Evolutionary conservation across 208 protist genomes (phyloP).

Genomic region (Trypanosoma avium): DNA sequence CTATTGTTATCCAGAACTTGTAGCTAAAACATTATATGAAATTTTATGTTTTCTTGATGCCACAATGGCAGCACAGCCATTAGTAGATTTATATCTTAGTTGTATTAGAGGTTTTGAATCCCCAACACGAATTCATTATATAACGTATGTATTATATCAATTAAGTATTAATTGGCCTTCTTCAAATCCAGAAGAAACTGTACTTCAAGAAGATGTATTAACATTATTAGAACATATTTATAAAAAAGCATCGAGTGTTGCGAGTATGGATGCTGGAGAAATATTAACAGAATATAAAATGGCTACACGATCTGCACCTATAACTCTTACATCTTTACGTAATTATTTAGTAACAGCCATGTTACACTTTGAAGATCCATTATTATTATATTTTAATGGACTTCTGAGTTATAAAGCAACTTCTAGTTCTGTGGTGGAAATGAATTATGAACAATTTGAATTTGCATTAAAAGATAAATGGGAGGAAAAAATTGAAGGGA

Average conservation of each 20-base stretch:
- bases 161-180: conserved; percentile 86
- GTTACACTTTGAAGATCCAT: conserved; percentile 80
- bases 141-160: conserved; percentile 77
- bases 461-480: conserved; percentile 52
- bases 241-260: conserved; percentile 44
- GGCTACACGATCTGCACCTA: conserved; percentile 64
- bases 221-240: conserved; percentile 84
- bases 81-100: conserved; percentile 73
- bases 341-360: conserved; percentile 67
- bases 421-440: conserved; percentile 39
- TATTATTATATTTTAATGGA: conserved; percentile 77
- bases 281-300: conserved; percentile 78
- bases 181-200: conserved; percentile 56
- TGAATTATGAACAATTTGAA: conserved; percentile 70
- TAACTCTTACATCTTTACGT: conserved; percentile 76
- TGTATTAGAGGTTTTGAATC: conserved; percentile 82
- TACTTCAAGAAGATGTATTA: conserved; percentile 57
- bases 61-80: conserved; percentile 39
- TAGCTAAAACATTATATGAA: conserved; percentile 88
- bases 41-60: conserved; percentile 89
- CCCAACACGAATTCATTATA: conserved; percentile 83
- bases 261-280: conserved; percentile 61
- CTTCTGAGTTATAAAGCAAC: conserved; percentile 58
- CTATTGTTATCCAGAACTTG: conserved; percentile 84
- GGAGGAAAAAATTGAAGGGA: conserved; percentile 58